A percentile compares a stretch with the other conserved stretches of the same genome.
Conservation (phyloP, 1,139 yeast species). For the Nakaseomyces nivariensis region DNA sequence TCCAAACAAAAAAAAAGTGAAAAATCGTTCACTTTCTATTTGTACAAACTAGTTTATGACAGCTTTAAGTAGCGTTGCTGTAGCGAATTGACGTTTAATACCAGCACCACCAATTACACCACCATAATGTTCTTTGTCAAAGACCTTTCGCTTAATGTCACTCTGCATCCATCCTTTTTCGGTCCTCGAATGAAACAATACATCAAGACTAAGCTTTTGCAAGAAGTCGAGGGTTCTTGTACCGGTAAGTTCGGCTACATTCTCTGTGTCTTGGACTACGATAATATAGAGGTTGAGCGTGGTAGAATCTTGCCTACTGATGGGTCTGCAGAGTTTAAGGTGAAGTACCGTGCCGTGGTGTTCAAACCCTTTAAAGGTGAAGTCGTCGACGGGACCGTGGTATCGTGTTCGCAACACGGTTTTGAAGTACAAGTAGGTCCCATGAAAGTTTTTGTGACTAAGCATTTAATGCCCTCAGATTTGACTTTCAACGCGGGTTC, state of each 20-base stretch:
- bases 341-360: conserved; percentile 90
- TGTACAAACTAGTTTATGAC: too few species aligned
- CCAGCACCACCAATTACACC: too few species aligned
- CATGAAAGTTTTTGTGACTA: conserved; percentile 84
- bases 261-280: conserved; percentile 89
- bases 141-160: conserved; percentile 82
- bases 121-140: conserved; percentile 42
- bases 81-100: too few species aligned
- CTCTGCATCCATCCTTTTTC: conserved; percentile 92
- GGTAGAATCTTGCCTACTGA: conserved; percentile 84
- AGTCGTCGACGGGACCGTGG: conserved; percentile 93
- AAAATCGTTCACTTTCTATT: too few species aligned
- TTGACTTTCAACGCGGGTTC: conserved; percentile 92
- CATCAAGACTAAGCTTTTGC: conserved; percentile 75
- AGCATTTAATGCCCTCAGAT: conserved; percentile 89
- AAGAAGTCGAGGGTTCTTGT: conserved; percentile 97
- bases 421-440: conserved; percentile 99
- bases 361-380: conserved; percentile 99
- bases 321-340: conserved; percentile 95
- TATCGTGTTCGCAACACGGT: conserved; percentile 92
- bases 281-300: conserved; percentile 89
- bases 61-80: too few species aligned
- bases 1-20: too few species aligned
- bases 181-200: conserved; percentile 97
- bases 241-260: conserved; percentile 98